These are phyloP conservation scores for Kwoniella sp. DNA, from an alignment of 768 basidiomycete species.

Conservation along the genomic window DNA sequence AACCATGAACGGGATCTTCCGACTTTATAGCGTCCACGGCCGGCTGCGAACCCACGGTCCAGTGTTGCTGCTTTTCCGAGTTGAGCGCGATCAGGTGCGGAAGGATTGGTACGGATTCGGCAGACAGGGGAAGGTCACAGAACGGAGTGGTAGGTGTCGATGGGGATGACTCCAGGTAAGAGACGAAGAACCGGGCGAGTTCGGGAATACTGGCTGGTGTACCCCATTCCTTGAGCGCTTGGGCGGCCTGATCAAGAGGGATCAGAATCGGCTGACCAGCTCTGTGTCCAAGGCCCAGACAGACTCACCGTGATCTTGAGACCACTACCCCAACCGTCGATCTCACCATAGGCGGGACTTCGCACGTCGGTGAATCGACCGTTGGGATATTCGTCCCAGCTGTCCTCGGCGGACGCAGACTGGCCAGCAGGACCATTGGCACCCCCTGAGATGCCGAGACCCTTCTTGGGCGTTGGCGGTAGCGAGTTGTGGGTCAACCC, in stretches of 20 bases:
- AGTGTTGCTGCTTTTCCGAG: constrained; percentile 62
- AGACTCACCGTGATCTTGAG: constrained; percentile 48
- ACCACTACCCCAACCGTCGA: constrained; percentile 51
- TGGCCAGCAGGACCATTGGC: constrained; percentile 28
- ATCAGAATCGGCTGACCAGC: neutral
- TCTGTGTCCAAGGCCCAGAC: neutral
- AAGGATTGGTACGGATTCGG: constrained; percentile 77
- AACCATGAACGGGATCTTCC: constrained; percentile 75
- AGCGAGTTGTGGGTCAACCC: constrained; percentile 40
- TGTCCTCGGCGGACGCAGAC: constrained; percentile 38
- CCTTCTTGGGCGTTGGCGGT: constrained; percentile 37
- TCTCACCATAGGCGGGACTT: constrained; percentile 51
- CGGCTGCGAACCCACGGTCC: constrained; percentile 96
- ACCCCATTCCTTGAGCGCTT: constrained; percentile 71
- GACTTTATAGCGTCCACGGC: constrained; percentile 76
- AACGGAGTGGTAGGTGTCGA: constrained; percentile 77
- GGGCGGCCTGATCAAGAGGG: constrained; percentile 56
- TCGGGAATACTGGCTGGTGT: constrained; percentile 63
- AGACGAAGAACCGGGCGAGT: constrained; percentile 72
- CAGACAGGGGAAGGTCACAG: constrained; percentile 71
- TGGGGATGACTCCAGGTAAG: constrained; percentile 67
- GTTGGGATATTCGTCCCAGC: constrained; percentile 52
- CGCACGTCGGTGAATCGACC: constrained; percentile 51
- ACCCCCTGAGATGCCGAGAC: constrained; percentile 32
- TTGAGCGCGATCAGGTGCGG: constrained; percentile 72